Evolutionary conservation across 495 filamentous ascomycete genomes (phyloP), one percentile per base, ranked within the genome.

Genomic region (Penicillium parvum): DNA sequence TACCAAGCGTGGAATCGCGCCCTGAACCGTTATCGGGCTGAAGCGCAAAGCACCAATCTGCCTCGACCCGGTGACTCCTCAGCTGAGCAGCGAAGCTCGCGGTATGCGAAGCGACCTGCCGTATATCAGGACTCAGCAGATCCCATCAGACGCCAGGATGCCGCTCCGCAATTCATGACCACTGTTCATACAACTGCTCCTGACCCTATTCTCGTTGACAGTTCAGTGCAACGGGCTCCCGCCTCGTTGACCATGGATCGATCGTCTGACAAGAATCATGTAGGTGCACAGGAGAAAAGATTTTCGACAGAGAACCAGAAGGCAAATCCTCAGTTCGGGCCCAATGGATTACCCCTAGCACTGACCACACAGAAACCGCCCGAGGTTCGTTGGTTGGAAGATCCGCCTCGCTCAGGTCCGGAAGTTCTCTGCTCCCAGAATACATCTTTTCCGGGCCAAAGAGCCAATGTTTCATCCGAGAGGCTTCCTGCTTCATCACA

Each of bases 1-100:
- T 73, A 73, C 39, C 61, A 72, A 53, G 70, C 68, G 36, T 73
- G 70, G 70, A 67, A 71, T 33, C 66, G 66, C 34, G 69, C 69
- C 8, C 51, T 70, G 32, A 60, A 63, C 45, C 57, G 63, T 28
- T 71, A 70, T 43, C 62, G 65, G 28, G 60, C 61, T 16, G 43
- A 52, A 22, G 50, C 52, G 22, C 60, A 50, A 23, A 47, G 25
- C 7, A 40, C 53, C 35, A 37, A 47, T 20, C 52, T 50, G 18
- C 27, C 29, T 7, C 48, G 37, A 4, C 12, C 45, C 16, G 28
- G 37, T 18, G 34, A 39, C 33, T 26, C 21, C 6, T 33, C 44
- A 2, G 16, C 47, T 29, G 52, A 53, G 30, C 40, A 52, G 32
- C 52, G 37, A 40, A 56, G 47, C 23, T 49, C 58, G n/a, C 25